phyloP scores from a whole-genome alignment of 129 eudicot genomes.

The Artemisia tridentata region DNA sequence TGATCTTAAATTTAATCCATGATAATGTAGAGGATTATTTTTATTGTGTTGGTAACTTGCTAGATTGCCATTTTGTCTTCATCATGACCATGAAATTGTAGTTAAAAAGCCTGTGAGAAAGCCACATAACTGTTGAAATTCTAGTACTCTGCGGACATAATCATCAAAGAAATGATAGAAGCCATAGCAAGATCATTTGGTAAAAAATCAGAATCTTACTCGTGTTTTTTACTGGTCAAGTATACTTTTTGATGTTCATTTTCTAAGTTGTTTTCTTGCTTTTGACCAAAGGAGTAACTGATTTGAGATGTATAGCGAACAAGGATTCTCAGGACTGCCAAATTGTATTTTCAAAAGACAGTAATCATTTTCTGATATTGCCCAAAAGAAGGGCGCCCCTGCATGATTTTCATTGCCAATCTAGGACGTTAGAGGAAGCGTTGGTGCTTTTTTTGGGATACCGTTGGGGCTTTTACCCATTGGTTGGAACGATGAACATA shows the following conservation, averaged over 20 bases:
- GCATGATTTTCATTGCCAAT: slow-evolving; percentile 78
- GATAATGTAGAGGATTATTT: not conserved
- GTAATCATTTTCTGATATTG: slow-evolving; percentile 82
- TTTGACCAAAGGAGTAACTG: slow-evolving; percentile 67
- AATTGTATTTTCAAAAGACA: slow-evolving; percentile 99
- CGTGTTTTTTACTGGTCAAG: not conserved
- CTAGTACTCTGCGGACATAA: slow-evolving; percentile 77
- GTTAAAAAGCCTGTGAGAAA: slow-evolving; percentile 86
- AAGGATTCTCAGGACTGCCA: slow-evolving; percentile 77
- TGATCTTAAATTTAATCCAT: slow-evolving; percentile 7
- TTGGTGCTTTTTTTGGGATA: slow-evolving; percentile 50
- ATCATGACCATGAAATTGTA: slow-evolving; percentile 90
- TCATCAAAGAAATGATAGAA: slow-evolving; percentile 91
- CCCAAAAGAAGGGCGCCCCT: slow-evolving; percentile 86
- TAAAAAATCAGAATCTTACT: slow-evolving; percentile 64
- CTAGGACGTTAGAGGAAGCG: slow-evolving; percentile 89
- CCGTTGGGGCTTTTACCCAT: slow-evolving; percentile 92
- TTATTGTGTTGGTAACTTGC: not conserved
- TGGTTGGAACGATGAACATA: slow-evolving; percentile 95
- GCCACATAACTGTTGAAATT: slow-evolving; percentile 71
- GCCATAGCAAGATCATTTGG: slow-evolving; percentile 95
- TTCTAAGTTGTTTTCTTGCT: not conserved
- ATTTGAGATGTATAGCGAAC: slow-evolving; percentile 81
- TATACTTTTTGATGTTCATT: slow-evolving; percentile 2
- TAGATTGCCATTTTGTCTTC: slow-evolving; percentile 20